Conservation (phyloP, 2,329 filamentous ascomycete species). For the Curvularia spicifera region DNA sequence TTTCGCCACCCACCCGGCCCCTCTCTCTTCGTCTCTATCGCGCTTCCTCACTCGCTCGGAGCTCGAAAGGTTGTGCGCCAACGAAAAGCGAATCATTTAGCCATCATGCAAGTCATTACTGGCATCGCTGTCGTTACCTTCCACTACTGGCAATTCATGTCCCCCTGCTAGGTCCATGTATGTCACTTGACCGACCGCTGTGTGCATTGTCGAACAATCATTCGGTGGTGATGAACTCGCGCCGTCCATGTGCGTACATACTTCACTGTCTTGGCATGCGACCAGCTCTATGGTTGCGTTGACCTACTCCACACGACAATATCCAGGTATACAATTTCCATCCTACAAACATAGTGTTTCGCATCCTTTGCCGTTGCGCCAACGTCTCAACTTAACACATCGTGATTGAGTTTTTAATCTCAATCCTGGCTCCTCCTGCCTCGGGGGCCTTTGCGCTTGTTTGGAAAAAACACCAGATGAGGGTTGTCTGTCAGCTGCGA, state of each 20-base stretch:
- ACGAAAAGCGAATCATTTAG: slow-evolving; percentile 10
- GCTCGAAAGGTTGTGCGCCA: slow-evolving; percentile 13
- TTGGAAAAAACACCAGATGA: slow-evolving; percentile 25
- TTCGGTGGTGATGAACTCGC: background rate
- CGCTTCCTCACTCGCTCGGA: slow-evolving; percentile 2
- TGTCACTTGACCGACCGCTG: background rate
- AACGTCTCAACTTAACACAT: slow-evolving; percentile 32
- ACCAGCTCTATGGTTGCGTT: slow-evolving; percentile 14
- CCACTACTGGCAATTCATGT: background rate
- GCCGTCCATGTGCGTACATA: background rate
- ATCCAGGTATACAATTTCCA: slow-evolving; percentile 21
- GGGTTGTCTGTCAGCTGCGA: slow-evolving; percentile 12
- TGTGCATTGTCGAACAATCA: background rate
- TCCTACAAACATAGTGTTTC: slow-evolving; percentile 10
- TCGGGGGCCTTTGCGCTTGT: slow-evolving; percentile 10
- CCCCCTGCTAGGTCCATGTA: too few relatives aligned
- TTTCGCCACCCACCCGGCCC: slow-evolving; percentile 20
- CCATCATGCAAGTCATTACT: slow-evolving; percentile 18
- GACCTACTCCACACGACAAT: slow-evolving; percentile 16
- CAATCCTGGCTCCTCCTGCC: slow-evolving; percentile 8
- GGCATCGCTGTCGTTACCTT: slow-evolving; percentile 6
- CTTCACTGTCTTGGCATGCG: slow-evolving; percentile 5
- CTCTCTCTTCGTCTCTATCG: slow-evolving; percentile 2
- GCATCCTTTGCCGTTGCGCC: slow-evolving; percentile 13
- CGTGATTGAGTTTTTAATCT: slow-evolving; percentile 7